Conservation (phyloP, 306 rosid species). For the Malus asiatica region DNA sequence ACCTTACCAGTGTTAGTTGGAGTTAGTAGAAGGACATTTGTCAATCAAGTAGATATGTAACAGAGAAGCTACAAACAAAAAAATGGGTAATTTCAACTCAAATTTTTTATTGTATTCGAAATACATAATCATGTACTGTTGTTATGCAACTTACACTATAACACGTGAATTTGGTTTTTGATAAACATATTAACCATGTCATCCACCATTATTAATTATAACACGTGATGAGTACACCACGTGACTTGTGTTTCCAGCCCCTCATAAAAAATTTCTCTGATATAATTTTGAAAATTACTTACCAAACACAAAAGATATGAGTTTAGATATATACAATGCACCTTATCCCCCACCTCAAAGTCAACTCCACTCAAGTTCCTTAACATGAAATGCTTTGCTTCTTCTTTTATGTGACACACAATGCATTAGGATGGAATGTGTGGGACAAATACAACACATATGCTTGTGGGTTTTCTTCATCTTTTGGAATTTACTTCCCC, state of each 20-base stretch:
- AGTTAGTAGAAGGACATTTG: no score
- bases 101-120: no score
- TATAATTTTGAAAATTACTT: neutral
- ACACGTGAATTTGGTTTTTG: no score
- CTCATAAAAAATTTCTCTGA: neutral
- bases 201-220: no score
- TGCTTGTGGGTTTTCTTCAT: slow-evolving; percentile 20
- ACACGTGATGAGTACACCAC: neutral
- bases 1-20: no score
- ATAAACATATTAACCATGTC: neutral
- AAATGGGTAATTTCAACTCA: neutral
- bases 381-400: neutral
- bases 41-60: no score
- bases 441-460: slow-evolving; percentile 1
- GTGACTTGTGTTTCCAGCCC: no score
- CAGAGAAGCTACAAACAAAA: no score
- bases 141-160: no score
- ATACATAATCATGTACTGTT: no score
- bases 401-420: slow-evolving; percentile 11
- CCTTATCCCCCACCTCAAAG: slow-evolving; percentile 16
- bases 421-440: neutral
- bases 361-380: slow-evolving; percentile 26
- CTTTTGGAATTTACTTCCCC: slow-evolving; percentile 23
- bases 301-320: neutral
- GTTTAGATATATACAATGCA: neutral